A percentile compares a stretch with the other conserved stretches of the same genome.
Conservation (phyloP, 129 eudicot genomes). For the Apium graveolens region DNA sequence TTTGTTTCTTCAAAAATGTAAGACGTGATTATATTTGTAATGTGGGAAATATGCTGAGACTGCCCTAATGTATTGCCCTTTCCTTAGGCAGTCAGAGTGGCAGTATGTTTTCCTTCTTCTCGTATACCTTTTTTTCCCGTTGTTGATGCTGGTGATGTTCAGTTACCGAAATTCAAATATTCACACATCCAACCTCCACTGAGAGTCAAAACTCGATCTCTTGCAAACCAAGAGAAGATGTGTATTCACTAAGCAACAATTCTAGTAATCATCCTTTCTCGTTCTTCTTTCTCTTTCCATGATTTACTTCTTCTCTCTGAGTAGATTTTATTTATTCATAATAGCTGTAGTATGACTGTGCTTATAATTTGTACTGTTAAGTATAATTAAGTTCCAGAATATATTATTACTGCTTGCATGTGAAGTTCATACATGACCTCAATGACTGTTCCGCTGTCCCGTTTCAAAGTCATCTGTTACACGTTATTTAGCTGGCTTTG, state of each 20-base stretch:
- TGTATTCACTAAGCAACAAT: not conserved
- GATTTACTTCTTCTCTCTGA: not conserved
- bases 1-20: not conserved
- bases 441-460: conserved; percentile 61
- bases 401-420: not conserved
- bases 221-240: no score
- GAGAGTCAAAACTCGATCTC: not conserved
- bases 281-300: not conserved
- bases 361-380: not conserved
- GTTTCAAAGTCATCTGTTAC: conserved; percentile 72
- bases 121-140: no score
- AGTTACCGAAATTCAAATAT: not conserved
- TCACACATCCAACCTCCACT: not conserved
- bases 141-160: not conserved
- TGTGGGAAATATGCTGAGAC: not conserved
- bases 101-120: not conserved
- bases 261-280: not conserved
- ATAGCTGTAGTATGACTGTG: not conserved
- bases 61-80: not conserved
- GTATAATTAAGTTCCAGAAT: not conserved
- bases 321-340: not conserved
- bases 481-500: conserved; percentile 79
- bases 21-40: not conserved
- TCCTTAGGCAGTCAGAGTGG: not conserved
- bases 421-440: conserved; percentile 13